These are phyloP conservation scores for Zygotorulaspora danielsina DNA, from an alignment of 805 yeast genomes.

Conservation along the genomic window DNA sequence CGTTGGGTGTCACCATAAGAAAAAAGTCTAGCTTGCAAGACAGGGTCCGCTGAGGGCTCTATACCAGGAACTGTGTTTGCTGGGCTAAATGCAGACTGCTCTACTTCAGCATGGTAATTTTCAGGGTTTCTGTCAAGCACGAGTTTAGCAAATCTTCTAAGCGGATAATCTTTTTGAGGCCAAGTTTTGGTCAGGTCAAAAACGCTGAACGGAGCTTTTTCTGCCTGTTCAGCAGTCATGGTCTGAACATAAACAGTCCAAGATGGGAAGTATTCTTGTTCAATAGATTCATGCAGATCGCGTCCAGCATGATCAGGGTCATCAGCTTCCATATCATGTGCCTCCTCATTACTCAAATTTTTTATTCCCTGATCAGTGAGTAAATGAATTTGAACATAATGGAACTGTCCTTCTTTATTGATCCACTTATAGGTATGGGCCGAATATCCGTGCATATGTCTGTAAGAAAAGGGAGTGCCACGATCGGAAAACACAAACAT, in stretches of 20 bases:
- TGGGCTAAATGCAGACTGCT: constrained; percentile 60
- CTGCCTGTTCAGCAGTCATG: constrained; percentile 55
- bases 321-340: constrained; percentile 39
- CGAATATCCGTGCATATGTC: constrained; percentile 81
- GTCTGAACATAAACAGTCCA: constrained; percentile 51
- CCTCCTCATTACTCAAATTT: constrained; percentile 40
- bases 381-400: constrained; percentile 74
- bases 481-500: constrained; percentile 71
- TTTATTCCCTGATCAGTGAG: constrained; percentile 58
- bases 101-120: constrained; percentile 45
- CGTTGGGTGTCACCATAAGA: constrained; percentile 69
- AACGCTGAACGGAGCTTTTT: constrained; percentile 44
- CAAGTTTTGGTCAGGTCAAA: constrained; percentile 55
- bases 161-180: constrained; percentile 55
- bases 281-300: constrained; percentile 41
- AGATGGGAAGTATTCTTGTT: constrained; percentile 42
- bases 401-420: constrained; percentile 70
- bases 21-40: constrained; percentile 65
- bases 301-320: constrained; percentile 43
- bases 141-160: constrained; percentile 47
- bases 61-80: constrained; percentile 59
- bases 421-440: constrained; percentile 84
- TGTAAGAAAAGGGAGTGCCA: constrained; percentile 72
- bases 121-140: constrained; percentile 48
- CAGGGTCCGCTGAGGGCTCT: constrained; percentile 71